phyloP scores from a whole-genome alignment of 1,284 basidiomycete genomes.

The Puccinia sorghi region DNA sequence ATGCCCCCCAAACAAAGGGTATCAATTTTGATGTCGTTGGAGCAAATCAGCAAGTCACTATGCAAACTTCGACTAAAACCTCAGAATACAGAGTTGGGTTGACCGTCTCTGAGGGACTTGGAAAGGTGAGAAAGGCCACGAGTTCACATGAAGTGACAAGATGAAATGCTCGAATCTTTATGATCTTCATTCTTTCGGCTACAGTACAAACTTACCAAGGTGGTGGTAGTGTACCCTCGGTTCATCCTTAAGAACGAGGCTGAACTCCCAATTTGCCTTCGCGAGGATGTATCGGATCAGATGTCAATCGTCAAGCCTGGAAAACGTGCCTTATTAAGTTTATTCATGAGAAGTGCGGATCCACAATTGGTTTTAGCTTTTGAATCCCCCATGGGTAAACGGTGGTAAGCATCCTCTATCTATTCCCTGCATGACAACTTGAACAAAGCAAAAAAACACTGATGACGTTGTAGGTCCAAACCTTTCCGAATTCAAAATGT shows the following conservation, averaged over 20 bases:
- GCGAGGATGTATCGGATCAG: conserved; percentile 42
- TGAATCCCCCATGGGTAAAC: conserved; percentile 38
- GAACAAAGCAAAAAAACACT: neutral
- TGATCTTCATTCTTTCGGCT: neutral
- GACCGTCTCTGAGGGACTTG: conserved; percentile 80
- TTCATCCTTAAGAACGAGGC: conserved; percentile 50
- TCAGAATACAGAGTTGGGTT: conserved; percentile 84
- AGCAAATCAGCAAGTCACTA: conserved; percentile 80
- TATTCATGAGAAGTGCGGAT: conserved; percentile 47
- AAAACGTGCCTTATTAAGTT: conserved; percentile 35
- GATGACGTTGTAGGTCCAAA: conserved; percentile 37
- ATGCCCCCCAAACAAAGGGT: conserved; percentile 61
- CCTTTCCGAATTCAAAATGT: conserved; percentile 50
- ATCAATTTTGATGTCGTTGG: conserved; percentile 86
- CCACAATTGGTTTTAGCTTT: conserved; percentile 44
- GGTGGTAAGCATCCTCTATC: conserved; percentile 28
- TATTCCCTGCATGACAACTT: neutral
- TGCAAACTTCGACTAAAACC: conserved; percentile 69
- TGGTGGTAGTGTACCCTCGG: conserved; percentile 47
- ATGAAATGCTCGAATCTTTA: neutral
- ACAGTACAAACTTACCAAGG: conserved; percentile 49
- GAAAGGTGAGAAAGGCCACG: conserved; percentile 19
- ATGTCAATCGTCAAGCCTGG: conserved; percentile 40
- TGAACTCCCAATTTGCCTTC: conserved; percentile 28
- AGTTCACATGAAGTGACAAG: neutral